These are phyloP conservation scores for Hordeum marinum DNA, from an alignment of 176 grass and related monocot genomes.

Conservation along the genomic window DNA sequence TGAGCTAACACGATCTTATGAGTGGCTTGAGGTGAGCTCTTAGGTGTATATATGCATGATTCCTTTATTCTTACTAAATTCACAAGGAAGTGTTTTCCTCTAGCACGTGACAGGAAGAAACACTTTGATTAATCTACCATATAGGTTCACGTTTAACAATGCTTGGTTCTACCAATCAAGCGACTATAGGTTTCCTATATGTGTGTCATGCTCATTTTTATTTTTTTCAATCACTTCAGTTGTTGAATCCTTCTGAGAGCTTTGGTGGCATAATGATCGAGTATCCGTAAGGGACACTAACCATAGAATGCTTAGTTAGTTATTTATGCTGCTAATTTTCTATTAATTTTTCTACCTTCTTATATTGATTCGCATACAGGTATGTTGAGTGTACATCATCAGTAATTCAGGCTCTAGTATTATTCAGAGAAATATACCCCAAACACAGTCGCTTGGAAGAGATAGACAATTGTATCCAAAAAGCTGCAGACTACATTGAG, in stretches of 20 bases:
- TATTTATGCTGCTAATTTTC: background rate
- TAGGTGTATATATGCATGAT: background rate
- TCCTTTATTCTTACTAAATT: background rate
- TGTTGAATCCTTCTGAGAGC: constrained; percentile 2
- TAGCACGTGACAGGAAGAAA: background rate
- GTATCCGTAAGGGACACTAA: background rate
- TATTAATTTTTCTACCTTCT: background rate
- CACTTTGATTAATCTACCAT: background rate
- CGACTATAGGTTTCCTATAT: background rate
- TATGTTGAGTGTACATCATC: constrained; percentile 10
- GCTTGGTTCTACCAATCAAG: background rate
- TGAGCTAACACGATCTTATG: constrained; percentile 11
- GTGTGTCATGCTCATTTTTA: background rate
- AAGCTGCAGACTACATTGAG: background rate
- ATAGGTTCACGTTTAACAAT: background rate
- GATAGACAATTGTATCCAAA: background rate
- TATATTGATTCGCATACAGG: background rate
- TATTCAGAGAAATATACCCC: background rate
- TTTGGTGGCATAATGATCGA: constrained; percentile 6
- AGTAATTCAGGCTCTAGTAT: background rate
- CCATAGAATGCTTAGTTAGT: background rate
- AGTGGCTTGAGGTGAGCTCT: background rate
- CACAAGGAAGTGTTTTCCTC: background rate
- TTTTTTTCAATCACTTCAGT: background rate
- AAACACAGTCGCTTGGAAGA: background rate